phyloP scores from a whole-genome alignment of 2,329 filamentous ascomycete species.

The Fusarium caatingaense region DNA sequence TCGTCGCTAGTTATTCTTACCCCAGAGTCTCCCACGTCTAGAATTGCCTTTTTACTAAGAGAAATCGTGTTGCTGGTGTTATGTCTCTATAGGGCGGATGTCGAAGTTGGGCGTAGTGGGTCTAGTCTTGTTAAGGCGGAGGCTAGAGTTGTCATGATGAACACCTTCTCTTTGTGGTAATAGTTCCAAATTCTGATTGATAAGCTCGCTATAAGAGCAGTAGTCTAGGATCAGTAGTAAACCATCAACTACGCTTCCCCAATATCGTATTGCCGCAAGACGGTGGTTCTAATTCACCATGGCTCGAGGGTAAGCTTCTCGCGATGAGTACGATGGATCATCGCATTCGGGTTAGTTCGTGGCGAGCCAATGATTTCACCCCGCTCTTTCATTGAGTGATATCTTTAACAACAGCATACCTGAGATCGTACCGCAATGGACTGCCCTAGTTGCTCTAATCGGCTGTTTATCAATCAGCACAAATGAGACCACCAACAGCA shows the following conservation, averaged over 20 bases:
- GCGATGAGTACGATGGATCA: too few relatives aligned
- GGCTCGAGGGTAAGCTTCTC: too few relatives aligned
- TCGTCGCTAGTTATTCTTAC: background rate
- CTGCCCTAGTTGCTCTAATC: background rate
- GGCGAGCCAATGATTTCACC: too few relatives aligned
- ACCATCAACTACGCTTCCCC: too few relatives aligned
- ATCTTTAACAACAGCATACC: too few relatives aligned
- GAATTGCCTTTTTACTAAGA: background rate
- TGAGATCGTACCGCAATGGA: too few relatives aligned
- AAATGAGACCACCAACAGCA: conserved; percentile 38
- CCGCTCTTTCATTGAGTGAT: too few relatives aligned
- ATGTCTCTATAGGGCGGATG: conserved; percentile 34
- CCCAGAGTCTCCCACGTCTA: background rate
- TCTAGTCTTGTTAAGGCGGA: conserved; percentile 30
- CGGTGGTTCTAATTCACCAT: too few relatives aligned
- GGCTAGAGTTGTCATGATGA: conserved; percentile 6
- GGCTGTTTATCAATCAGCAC: background rate
- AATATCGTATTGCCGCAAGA: too few relatives aligned
- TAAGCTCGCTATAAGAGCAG: too few relatives aligned
- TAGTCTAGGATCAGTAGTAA: too few relatives aligned
- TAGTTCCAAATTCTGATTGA: background rate
- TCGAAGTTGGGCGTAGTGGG: conserved; percentile 34
- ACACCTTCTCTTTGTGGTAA: conserved; percentile 4
- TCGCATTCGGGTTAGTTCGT: too few relatives aligned
- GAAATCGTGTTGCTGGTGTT: background rate